Evolutionary conservation across 2,329 filamentous ascomycete genomes (phyloP).

Genomic region (Pestalotiopsis sp.): DNA sequence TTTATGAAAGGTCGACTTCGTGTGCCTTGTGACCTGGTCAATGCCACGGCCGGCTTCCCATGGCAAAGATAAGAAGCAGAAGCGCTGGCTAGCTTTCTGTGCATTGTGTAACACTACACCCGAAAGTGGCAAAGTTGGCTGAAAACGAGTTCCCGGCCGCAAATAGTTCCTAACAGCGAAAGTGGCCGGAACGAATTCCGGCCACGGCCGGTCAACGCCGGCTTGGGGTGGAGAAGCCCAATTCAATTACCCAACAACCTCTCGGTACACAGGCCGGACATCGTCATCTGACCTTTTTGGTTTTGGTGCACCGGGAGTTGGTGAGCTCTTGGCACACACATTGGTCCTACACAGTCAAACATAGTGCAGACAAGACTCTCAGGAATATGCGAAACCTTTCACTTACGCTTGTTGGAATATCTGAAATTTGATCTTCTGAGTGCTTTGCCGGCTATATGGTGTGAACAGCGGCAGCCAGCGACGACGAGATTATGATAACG

Average conservation of each 20-base stretch:
- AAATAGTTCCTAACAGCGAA: neutral
- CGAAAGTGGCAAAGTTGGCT: slow-evolving; percentile 6
- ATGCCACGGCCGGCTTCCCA: neutral
- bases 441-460: neutral
- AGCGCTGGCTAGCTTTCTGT: neutral
- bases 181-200: slow-evolving; percentile 10
- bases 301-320: neutral
- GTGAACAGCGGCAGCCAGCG: neutral
- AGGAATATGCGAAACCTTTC: neutral
- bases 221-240: slow-evolving; percentile 3
- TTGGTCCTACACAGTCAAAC: neutral
- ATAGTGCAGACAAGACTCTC: neutral
- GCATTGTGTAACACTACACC: neutral
- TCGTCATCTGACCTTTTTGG: slow-evolving; percentile 5
- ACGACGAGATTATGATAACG: neutral
- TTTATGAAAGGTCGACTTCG: neutral
- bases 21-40: neutral
- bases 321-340: neutral
- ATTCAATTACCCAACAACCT: slow-evolving; percentile 7
- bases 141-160: neutral
- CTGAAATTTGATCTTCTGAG: neutral
- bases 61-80: neutral
- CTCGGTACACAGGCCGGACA: slow-evolving; percentile 6
- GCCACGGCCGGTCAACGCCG: slow-evolving; percentile 7
- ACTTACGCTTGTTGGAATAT: neutral